A percentile compares a stretch with the other conserved stretches of the same genome.
Evolutionary conservation across 305 asterid genomes (phyloP).

Genomic region (Solanum aculeatissimum): DNA sequence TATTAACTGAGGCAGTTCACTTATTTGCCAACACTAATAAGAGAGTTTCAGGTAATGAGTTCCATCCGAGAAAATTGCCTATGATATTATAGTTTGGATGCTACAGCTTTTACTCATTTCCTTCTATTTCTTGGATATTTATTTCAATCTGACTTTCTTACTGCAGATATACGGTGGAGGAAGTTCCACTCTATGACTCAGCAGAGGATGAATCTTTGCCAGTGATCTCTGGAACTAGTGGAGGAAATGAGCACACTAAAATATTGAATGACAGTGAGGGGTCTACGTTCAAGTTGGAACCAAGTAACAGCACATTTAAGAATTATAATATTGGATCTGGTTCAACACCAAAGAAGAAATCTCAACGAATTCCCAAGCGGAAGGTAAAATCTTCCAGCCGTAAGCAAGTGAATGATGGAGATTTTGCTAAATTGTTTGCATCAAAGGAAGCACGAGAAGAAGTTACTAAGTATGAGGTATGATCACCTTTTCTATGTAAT

Average conservation of each 20-base stretch:
- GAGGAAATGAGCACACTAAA: constrained; percentile 16
- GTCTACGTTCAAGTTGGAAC: background rate
- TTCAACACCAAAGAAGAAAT: constrained; percentile 46
- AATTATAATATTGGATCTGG: constrained; percentile 23
- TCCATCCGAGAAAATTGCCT: background rate
- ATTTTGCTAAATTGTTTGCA: constrained; percentile 54
- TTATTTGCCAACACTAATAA: background rate
- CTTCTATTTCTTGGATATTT: background rate
- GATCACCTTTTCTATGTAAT: background rate
- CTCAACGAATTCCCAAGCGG: constrained; percentile 34
- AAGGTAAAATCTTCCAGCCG: constrained; percentile 30
- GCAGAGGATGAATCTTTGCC: constrained; percentile 79
- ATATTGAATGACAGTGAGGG: constrained; percentile 10
- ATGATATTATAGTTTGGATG: background rate
- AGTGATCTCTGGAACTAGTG: constrained; percentile 16
- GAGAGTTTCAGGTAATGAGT: background rate
- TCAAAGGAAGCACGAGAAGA: constrained; percentile 72
- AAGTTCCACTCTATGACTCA: constrained; percentile 86
- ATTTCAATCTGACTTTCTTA: constrained; percentile 3
- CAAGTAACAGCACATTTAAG: background rate
- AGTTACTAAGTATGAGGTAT: constrained; percentile 56
- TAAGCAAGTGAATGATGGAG: constrained; percentile 44
- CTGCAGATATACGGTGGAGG: constrained; percentile 76
- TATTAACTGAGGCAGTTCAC: background rate
- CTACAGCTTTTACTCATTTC: background rate